Percentiles rank a stretch among this genome's conserved stretches.
Conservation (phyloP, 2,329 filamentous ascomycete species). For the Cryoendolithus antarcticus region DNA sequence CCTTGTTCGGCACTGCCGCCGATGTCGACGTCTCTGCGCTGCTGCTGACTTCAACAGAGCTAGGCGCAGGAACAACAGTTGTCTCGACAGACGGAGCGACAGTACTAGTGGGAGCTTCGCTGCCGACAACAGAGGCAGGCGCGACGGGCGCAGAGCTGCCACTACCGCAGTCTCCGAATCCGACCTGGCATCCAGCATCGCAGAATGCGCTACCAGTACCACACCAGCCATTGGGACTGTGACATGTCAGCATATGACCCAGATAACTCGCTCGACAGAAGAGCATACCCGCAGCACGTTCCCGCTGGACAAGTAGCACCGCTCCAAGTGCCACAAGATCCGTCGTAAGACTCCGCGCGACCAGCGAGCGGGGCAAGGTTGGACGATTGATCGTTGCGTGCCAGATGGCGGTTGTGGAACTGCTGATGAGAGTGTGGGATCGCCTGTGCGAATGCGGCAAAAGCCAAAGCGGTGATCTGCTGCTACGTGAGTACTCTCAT, state of each 20-base stretch:
- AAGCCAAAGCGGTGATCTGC: slow-evolving; percentile 5
- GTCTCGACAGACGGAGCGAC: too few relatives aligned
- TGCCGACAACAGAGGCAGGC: too few relatives aligned
- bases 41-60: background rate
- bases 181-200: slow-evolving; percentile 15
- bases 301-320: slow-evolving; percentile 10
- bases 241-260: background rate
- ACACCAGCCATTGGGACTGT: slow-evolving; percentile 12
- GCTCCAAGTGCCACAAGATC: slow-evolving; percentile 10
- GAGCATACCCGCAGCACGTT: slow-evolving; percentile 10
- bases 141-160: background rate
- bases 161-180: slow-evolving; percentile 12
- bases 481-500: too few relatives aligned
- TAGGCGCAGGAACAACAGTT: background rate
- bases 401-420: too few relatives aligned
- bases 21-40: background rate
- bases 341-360: slow-evolving; percentile 7
- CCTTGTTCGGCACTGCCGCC: too few relatives aligned
- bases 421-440: slow-evolving; percentile 6
- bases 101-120: too few relatives aligned
- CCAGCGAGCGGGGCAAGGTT: slow-evolving; percentile 1
- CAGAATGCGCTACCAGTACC: slow-evolving; percentile 11
- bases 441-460: slow-evolving; percentile 10
- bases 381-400: too few relatives aligned
- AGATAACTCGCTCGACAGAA: background rate